These are phyloP conservation scores for Onygenales sp. DNA, from an alignment of 2,329 filamentous ascomycete genomes.

Conservation along the genomic window DNA sequence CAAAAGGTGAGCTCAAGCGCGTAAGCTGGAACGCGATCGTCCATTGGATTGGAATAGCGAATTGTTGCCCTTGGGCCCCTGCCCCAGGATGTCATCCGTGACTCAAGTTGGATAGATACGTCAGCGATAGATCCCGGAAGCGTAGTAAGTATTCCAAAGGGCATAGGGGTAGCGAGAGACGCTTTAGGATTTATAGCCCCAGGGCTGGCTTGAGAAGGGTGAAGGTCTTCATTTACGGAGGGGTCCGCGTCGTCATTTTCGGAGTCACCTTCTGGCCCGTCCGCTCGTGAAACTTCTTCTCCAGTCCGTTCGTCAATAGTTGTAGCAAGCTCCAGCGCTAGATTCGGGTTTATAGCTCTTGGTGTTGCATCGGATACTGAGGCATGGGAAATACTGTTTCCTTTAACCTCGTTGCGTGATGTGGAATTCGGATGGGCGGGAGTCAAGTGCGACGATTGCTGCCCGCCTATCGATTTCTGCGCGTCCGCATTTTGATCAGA, in stretches of 20 bases:
- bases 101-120: constrained; percentile 56
- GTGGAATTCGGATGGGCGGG: no score
- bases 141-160: constrained; percentile 58
- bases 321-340: constrained; percentile 24
- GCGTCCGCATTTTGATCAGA: background rate
- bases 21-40: constrained; percentile 69
- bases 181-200: background rate
- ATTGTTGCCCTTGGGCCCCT: constrained; percentile 59
- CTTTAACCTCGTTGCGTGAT: no score
- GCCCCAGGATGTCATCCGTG: constrained; percentile 67
- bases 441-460: no score
- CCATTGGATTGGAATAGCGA: constrained; percentile 51
- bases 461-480: no score
- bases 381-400: background rate
- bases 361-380: background rate
- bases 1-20: constrained; percentile 71
- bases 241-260: constrained; percentile 2
- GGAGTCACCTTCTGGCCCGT: background rate
- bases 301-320: constrained; percentile 37
- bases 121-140: constrained; percentile 55
- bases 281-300: constrained; percentile 17
- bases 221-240: constrained; percentile 2
- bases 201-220: background rate
- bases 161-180: constrained; percentile 25
- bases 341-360: background rate